Base-by-base conservation (phyloP, 371 early-diverging fungal species). In the Mucor velutinosus region DNA sequence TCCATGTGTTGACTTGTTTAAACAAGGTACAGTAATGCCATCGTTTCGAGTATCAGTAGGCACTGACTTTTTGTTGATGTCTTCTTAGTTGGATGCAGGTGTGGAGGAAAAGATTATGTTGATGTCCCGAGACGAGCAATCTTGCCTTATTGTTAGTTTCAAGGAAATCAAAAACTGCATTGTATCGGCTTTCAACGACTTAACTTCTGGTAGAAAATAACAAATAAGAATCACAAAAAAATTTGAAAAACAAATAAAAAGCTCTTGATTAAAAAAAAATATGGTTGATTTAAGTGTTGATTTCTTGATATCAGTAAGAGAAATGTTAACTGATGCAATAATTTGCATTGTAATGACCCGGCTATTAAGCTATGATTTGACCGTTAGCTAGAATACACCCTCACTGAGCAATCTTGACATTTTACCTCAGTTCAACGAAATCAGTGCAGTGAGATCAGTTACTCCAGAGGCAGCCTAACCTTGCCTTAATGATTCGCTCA, bases 121-220 rank as follows among this genome's bases (percentile, higher is more conserved):
- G 11, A 92, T 90, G 87, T 93, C 94, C 51, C 87, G 95, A 66
- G 97, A 97, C 68, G 96, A 95, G 69, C 90, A 92, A 70, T 93
- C 94, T 27, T 95, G 95, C 72, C 77, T 97, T 57, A 92, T 97
- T 58, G 95, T 96, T 41, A 90, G 88, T 60, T 97, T 94, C 74
- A 81, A 84, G 58, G 96, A 96, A 73, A 84, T 97, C 64, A 95
- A 94, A 79, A 87, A 90, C 56, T 95, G 95, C 71, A 80, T 96
- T 53, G 90, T 92, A 62, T 81, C 81, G 21, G 86, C 96, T 7
- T 93, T 90, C 72, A 79, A 76, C 15, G 93, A 94, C 69, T 81
- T 94, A 51, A 79, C 80, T 39, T 76, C 76, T 32, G 74, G 76
- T 47, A 71, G 77, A 61, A 77, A 74, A 70, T 77, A 72, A 70